Conservation (phyloP, 345 rosid species). For the Salix caprea region DNA sequence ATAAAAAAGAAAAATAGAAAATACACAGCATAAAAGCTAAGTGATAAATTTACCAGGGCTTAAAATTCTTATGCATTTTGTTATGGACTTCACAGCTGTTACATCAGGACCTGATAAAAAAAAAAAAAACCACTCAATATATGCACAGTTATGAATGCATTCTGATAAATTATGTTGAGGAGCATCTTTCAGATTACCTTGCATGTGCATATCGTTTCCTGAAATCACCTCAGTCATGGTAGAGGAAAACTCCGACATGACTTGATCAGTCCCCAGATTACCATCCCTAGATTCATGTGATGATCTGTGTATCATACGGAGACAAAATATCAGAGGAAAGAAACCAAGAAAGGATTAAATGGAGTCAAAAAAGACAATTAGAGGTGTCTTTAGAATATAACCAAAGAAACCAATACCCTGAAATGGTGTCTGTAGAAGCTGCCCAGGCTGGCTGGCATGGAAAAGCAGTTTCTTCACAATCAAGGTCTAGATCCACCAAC, state of each 20-base stretch:
- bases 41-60: conserved; percentile 53
- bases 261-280: conserved; percentile 31
- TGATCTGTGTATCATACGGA: conserved; percentile 27
- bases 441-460: conserved; percentile 33
- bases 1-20: not conserved
- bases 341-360: not conserved
- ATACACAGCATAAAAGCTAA: not conserved
- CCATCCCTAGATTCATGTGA: conserved; percentile 45
- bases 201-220: conserved; percentile 31
- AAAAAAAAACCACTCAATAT: conserved; percentile 5
- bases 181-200: conserved; percentile 30
- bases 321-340: conserved; percentile 8
- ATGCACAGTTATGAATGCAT: not conserved
- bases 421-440: conserved; percentile 14
- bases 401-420: conserved; percentile 21
- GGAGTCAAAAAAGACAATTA: not conserved
- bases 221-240: conserved; percentile 38
- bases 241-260: conserved; percentile 47
- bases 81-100: conserved; percentile 54
- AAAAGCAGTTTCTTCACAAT: conserved; percentile 30
- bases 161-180: not conserved
- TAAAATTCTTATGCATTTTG: conserved; percentile 58
- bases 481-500: conserved; percentile 67
- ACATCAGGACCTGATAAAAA: conserved; percentile 44
- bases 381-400: not conserved